Evolutionary conservation across 1,139 yeast species (phyloP), one percentile per base, ranked within the genome.

Genomic region (Yamadazyma siamensis): DNA sequence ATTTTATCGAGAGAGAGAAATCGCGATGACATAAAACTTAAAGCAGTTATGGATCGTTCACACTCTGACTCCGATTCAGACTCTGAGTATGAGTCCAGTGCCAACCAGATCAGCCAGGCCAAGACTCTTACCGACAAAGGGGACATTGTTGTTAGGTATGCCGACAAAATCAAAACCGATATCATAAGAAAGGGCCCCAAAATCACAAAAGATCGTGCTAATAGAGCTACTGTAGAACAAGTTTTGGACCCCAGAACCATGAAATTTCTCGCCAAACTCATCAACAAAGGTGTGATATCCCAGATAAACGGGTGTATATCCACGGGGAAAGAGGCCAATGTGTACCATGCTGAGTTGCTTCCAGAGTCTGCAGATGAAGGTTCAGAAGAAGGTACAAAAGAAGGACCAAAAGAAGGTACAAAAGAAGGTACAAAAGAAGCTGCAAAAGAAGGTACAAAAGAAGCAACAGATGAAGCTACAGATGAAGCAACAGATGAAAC

Each of bases 261-360:
- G 65, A 67, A 77, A 48, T 89, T 89, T 50, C 64, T 94, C 39
- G 79, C 80, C 33, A 87, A 86, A 40, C 71, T 94, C 56, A 80
- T 87, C 54, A 84, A 80, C 50, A 80, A 83, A 46, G 95, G 96
- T 3, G 71, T 84, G 10, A 76, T 94, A 19, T 77, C 91, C 6
- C 78, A 86, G 44, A 81, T 94, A 48, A 87, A 89, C 49, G 98
- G 98, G 6, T 91, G 98, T 54, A 73, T 94, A 29, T 80, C 94
- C 48, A 94, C 98, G 0, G 99, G 99, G 25, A 94, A 94, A 56
- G 99, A 94, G 56, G 98, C 98, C 15, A 94, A 94, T 53, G 97
- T 94, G 3, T 94, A 94, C 53, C 96, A 89, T 54, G 97, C 95
- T 0, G 77, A 77, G 44, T 81, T 86, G 35, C n/a, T n/a, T n/a